Evolutionary conservation across 169 alveolate genomes (phyloP), one percentile per base, ranked within the genome.

Genomic region (Theileria equi): DNA sequence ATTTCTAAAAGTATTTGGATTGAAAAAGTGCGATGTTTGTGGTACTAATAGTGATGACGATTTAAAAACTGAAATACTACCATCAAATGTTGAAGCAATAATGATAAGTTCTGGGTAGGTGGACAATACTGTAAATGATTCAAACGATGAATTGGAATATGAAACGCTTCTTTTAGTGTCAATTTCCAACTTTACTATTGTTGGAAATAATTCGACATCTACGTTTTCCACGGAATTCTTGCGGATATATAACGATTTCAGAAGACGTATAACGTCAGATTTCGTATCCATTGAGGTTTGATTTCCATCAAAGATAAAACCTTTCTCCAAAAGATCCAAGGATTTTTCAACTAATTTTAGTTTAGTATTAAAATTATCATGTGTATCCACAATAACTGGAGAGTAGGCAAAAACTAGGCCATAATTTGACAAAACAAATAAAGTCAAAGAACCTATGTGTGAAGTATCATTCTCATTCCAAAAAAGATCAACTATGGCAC

Each of bases 361-460:
- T 7, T 57, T 65, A n/a, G 34, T 65, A 11, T 32, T 65, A 41
- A 54, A 35, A 32, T 29, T 65, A 16, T 31, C 23, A 25, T 59
- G 13, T n/a, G 59, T 41, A 19, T 26, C 45, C 10, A 76, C 34
- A 34, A 66, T 13, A 28, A 76, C 41, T 2, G 85, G 85, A 52
- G 76, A 65, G 50, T 76, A 76, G 40, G 63, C 66, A 35, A 65
- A 76, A 11, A 76, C 49, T 5, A 54, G 7, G 7, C 85, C 85
- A 50, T 76, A 76, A 26, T 76, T 65, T 19, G 79, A 57, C 55
- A 76, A 6, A 0, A 63, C 66, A 8, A 54, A 66, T 7, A 76
- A 44, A 19, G 80, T 60, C 7, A 34, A 28, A 3, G 66, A 16
- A 16, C 78, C 70, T 61, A 66, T 55, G 16, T 55, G 48, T 6